Conservation (phyloP, 164 flowering plant genomes). For the Macadamia integrifolia region DNA sequence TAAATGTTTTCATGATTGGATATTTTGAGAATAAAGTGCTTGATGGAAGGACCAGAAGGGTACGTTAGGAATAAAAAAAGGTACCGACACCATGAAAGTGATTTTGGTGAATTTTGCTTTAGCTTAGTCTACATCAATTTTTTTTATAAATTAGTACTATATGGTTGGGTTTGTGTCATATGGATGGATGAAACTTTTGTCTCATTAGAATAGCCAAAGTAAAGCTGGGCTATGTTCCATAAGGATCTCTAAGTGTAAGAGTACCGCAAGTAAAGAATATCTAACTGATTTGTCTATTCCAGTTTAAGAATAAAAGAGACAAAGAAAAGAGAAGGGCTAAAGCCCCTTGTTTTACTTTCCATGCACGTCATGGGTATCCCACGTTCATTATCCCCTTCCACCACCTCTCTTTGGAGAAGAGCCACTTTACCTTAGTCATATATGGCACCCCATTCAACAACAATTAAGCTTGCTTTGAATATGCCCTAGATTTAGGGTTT, state of each 20-base stretch:
- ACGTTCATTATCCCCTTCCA: slow-evolving; percentile 8
- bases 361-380: slow-evolving; percentile 33
- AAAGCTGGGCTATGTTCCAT: background rate
- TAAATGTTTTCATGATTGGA: slow-evolving; percentile 6
- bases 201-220: slow-evolving; percentile 39
- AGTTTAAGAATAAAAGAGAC: background rate
- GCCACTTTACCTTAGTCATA: no score
- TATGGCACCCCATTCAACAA: no score
- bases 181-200: slow-evolving; percentile 46
- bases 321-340: slow-evolving; percentile 12
- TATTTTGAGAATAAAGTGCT: slow-evolving; percentile 53
- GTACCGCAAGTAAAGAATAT: slow-evolving; percentile 28
- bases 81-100: slow-evolving; percentile 47
- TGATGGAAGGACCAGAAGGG: slow-evolving; percentile 3
- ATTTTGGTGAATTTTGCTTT: slow-evolving; percentile 17
- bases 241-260: no score
- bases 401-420: no score
- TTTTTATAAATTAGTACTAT: background rate
- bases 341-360: slow-evolving; percentile 23
- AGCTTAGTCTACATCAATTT: background rate
- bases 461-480: no score
- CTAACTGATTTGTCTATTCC: slow-evolving; percentile 7
- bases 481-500: no score
- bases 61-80: slow-evolving; percentile 20
- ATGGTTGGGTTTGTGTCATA: slow-evolving; percentile 14